phyloP scores from a whole-genome alignment of 345 rosid genomes.

The Lumnitzera littorea region DNA sequence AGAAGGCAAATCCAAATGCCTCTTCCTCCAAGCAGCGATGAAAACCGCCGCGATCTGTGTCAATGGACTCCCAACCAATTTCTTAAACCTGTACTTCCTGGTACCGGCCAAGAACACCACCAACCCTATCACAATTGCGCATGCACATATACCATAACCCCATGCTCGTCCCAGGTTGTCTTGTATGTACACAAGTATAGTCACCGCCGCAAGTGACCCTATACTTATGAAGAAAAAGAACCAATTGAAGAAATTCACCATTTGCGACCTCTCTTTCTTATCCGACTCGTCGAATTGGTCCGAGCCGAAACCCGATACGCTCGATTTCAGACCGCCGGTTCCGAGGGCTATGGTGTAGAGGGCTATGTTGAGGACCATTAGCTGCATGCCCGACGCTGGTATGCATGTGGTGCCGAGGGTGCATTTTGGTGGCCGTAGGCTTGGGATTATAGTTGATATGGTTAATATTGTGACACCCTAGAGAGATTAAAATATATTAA shows the following conservation, averaged over 20 bases:
- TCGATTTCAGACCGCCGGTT: slow-evolving; percentile 92
- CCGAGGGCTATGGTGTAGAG: slow-evolving; percentile 83
- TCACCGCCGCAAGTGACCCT: slow-evolving; percentile 76
- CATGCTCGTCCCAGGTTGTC: slow-evolving; percentile 77
- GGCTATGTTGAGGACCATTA: slow-evolving; percentile 60
- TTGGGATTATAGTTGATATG: slow-evolving; percentile 73
- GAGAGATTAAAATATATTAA: slow-evolving; percentile 1
- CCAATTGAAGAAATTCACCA: slow-evolving; percentile 83
- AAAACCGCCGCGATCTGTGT: slow-evolving; percentile 73
- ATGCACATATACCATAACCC: slow-evolving; percentile 86
- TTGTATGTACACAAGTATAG: slow-evolving; percentile 83
- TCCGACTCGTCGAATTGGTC: slow-evolving; percentile 89
- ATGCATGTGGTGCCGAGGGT: slow-evolving; percentile 29
- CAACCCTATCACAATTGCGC: slow-evolving; percentile 54
- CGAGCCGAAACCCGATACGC: slow-evolving; percentile 93
- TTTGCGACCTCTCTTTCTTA: slow-evolving; percentile 46
- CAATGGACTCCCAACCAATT: slow-evolving; percentile 84
- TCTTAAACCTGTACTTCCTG: slow-evolving; percentile 71
- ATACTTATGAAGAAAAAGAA: slow-evolving; percentile 87
- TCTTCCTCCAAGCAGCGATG: slow-evolving; percentile 63
- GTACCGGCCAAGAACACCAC: slow-evolving; percentile 67
- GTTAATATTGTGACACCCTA: slow-evolving; percentile 73
- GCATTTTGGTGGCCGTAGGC: slow-evolving; percentile 79
- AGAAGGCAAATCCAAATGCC: slow-evolving; percentile 48
- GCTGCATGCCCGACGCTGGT: slow-evolving; percentile 56